Conservation (phyloP, 176 grass and related monocot species). For the Oryza punctata region DNA sequence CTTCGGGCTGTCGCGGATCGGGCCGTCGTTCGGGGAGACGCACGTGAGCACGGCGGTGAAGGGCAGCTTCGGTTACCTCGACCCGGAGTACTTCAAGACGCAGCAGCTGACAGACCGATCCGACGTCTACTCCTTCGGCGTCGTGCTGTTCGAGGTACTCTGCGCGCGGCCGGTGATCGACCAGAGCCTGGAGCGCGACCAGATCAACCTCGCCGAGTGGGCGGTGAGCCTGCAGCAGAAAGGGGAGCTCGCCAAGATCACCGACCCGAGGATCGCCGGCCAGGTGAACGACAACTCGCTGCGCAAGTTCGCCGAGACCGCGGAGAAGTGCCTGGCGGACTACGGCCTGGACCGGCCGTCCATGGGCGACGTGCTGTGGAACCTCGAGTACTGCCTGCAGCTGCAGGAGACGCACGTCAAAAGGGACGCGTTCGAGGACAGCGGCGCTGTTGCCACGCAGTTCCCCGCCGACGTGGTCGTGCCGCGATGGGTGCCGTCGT, state of each 20-base stretch:
- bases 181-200: conserved; percentile 45
- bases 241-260: conserved; percentile 41
- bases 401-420: conserved; percentile 59
- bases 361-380: conserved; percentile 78
- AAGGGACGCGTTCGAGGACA: conserved; percentile 56
- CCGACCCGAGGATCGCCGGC: conserved; percentile 46
- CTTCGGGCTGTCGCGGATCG: conserved; percentile 71
- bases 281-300: conserved; percentile 58
- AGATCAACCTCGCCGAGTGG: conserved; percentile 76
- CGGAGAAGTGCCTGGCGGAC: conserved; percentile 56
- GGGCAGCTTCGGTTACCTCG: conserved; percentile 73
- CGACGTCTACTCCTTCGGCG: conserved; percentile 87
- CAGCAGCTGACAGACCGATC: conserved; percentile 75
- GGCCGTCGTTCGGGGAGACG: conserved; percentile 56
- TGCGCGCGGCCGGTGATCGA: conserved; percentile 78
- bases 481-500: conserved; percentile 41
- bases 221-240: conserved; percentile 34
- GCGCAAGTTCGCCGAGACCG: conserved; percentile 63
- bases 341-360: conserved; percentile 59
- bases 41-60: conserved; percentile 67
- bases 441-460: conserved; percentile 38
- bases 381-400: conserved; percentile 67
- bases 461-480: conserved; percentile 44
- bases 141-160: conserved; percentile 69
- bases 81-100: conserved; percentile 79